Percentiles rank a stretch among this genome's conserved stretches.
Conservation (phyloP, 306 rosid species). For the peach (Prunus persica) region Prunus_persica_NCBIv2 NC_034013.1:9938001-9938500, state of each 20-base stretch:
- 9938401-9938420: slow-evolving; percentile 28
- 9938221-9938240: slow-evolving; percentile 80
- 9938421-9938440: slow-evolving; percentile 13
- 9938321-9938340: slow-evolving; percentile 56
- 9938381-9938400: slow-evolving; percentile 26
- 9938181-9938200: slow-evolving; percentile 72
- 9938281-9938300: slow-evolving; percentile 77
- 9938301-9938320: slow-evolving; percentile 76
- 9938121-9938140: slow-evolving; percentile 96
- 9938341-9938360: slow-evolving; percentile 32
- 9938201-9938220: slow-evolving; percentile 93
- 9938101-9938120: slow-evolving; percentile 82
- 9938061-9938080: slow-evolving; percentile 89
- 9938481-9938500: slow-evolving; percentile 33
- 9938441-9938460: neutral
- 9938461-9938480: slow-evolving; percentile 12
- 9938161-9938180: slow-evolving; percentile 64
- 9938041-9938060: slow-evolving; percentile 78
- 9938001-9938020: slow-evolving; percentile 79
- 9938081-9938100: slow-evolving; percentile 79
- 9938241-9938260: slow-evolving; percentile 73
- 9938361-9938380: slow-evolving; percentile 28
- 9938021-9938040: slow-evolving; percentile 87
- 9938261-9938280: slow-evolving; percentile 67
- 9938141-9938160: slow-evolving; percentile 71